These are phyloP conservation scores for Xylariaceae sp. DNA, from an alignment of 2,329 filamentous ascomycete species.

Conservation along the genomic window DNA sequence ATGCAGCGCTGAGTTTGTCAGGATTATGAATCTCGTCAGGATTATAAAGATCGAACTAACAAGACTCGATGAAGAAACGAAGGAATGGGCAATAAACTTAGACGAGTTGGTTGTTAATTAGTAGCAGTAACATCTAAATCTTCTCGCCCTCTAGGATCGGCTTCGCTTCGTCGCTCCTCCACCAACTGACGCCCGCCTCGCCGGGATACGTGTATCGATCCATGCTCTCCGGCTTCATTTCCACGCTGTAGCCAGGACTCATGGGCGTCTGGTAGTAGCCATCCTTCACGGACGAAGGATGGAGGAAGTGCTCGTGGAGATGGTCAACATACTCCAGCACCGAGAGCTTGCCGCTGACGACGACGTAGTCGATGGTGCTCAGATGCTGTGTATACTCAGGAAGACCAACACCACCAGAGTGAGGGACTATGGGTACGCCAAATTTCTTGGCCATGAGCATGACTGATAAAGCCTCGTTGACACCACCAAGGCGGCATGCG, in stretches of 20 bases:
- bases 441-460: constrained; percentile 78
- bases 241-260: constrained; percentile 81
- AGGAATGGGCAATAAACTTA: not conserved
- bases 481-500: constrained; percentile 81
- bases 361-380: constrained; percentile 88
- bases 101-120: not conserved
- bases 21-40: too few relatives aligned
- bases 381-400: constrained; percentile 93
- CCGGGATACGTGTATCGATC: constrained; percentile 72
- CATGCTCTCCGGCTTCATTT: constrained; percentile 91
- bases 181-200: constrained; percentile 75
- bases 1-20: too few relatives aligned
- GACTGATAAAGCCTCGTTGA: constrained; percentile 90
- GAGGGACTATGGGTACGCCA: constrained; percentile 76
- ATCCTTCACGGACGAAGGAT: constrained; percentile 73
- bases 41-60: too few relatives aligned
- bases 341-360: constrained; percentile 72
- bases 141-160: constrained; percentile 61
- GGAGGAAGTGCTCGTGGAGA: constrained; percentile 85
- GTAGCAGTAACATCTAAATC: constrained; percentile 35
- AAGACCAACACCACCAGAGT: constrained; percentile 82
- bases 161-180: constrained; percentile 74
- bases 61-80: not conserved
- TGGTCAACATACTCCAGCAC: constrained; percentile 91
- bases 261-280: constrained; percentile 84